phyloP scores from a whole-genome alignment of 2,329 filamentous ascomycete species.

The Cadophora sp. region DNA sequence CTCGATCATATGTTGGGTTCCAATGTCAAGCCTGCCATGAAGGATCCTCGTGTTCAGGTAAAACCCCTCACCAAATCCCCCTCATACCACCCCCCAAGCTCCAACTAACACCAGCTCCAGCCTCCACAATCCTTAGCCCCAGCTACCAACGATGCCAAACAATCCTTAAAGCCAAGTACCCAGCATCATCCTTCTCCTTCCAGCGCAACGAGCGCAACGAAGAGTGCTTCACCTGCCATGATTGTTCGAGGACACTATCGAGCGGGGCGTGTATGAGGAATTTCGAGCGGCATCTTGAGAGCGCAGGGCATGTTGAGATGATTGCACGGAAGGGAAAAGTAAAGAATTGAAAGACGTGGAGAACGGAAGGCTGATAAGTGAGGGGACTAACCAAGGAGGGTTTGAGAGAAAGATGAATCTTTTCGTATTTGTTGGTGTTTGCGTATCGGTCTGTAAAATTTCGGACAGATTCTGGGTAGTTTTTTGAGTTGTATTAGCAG shows the following conservation, averaged over 20 bases:
- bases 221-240: background rate
- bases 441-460: too few species aligned
- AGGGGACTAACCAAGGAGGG: background rate
- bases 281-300: conserved; percentile 3
- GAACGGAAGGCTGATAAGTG: background rate
- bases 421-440: background rate
- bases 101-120: background rate
- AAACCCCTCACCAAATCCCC: too few species aligned
- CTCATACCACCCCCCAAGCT: background rate
- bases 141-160: background rate
- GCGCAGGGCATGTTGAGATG: background rate
- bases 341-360: background rate
- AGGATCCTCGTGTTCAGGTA: background rate
- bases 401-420: background rate
- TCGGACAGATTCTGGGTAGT: too few species aligned
- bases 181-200: background rate
- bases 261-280: background rate
- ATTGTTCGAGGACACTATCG: background rate
- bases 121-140: background rate
- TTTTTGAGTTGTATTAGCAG: too few species aligned
- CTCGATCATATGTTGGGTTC: background rate
- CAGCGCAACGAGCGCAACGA: background rate
- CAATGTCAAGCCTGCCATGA: background rate
- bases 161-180: background rate
- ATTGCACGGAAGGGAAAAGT: background rate